A percentile compares a stretch with the other conserved stretches of the same genome.
These are phyloP conservation scores for Myxozyma monticola DNA, from an alignment of 805 yeast genomes.

Conservation along the genomic window DNA sequence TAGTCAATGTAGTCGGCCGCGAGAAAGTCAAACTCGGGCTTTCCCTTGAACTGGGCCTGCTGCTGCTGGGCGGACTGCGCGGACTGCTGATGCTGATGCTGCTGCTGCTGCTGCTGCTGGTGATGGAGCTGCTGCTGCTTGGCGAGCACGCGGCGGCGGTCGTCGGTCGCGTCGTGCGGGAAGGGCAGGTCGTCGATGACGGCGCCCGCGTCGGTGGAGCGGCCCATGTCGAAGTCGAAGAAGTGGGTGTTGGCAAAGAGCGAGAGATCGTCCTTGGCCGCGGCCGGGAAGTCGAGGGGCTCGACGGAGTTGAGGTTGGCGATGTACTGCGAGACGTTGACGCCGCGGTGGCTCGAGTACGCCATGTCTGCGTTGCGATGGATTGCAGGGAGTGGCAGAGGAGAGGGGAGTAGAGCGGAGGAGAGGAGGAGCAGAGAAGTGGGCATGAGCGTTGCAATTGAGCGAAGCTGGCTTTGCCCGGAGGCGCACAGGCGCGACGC, in stretches of 20 bases:
- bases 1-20: constrained; percentile 18
- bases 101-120: constrained; percentile 4
- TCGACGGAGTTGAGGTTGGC: constrained; percentile 39
- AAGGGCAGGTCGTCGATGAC: constrained; percentile 34
- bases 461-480: not conserved
- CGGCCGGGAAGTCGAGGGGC: constrained; percentile 31
- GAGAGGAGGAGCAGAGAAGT: not conserved
- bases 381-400: not conserved
- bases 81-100: constrained; percentile 1
- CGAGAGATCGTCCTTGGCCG: constrained; percentile 41
- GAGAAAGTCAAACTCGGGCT: constrained; percentile 20
- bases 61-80: constrained; percentile 4
- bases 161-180: constrained; percentile 8
- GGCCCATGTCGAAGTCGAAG: constrained; percentile 48
- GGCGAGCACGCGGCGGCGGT: not conserved
- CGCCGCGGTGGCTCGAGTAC: constrained; percentile 31
- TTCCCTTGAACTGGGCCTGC: not conserved
- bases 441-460: not conserved
- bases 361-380: constrained; percentile 20
- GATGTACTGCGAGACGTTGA: constrained; percentile 39
- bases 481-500: not conserved
- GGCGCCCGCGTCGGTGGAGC: constrained; percentile 45
- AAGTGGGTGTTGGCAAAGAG: constrained; percentile 47
- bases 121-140: constrained; percentile 1
- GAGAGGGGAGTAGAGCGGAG: not conserved